Evolutionary conservation across 2,329 filamentous ascomycete species (phyloP), one percentile per base, ranked within the genome.

Genomic region (Hyphodiscus sp.): DNA sequence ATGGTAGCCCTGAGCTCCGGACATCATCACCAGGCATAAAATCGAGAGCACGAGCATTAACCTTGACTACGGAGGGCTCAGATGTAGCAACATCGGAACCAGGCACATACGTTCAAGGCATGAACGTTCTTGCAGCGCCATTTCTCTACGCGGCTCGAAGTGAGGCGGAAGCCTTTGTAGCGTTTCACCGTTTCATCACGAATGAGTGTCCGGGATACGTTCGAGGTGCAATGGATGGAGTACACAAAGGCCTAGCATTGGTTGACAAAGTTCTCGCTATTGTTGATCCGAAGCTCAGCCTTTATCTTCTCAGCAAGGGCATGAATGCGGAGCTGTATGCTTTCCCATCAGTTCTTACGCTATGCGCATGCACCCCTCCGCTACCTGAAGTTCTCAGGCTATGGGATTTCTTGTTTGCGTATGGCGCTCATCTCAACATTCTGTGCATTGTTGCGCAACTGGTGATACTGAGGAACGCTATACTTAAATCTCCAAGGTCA

Each of bases 361-460:
- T 99, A 49, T 96, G 91, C 67, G 94, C 94, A 23, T 97, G 94
- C 70, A 99, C 94, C 16, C 94, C 94, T 16, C 94, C 94, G 2
- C 72, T 99, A 51, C 92, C 92, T 0, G 92, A 99, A 71, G 94
- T 99, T 0, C 72, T 99, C 52, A 82, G 88, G 58, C 78, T 99
- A 1, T 99, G 94, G 94, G 94, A 99, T 69, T 99, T 99, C 63
- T 73, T 99, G 20, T 95, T 99, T 66, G 92, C 94, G 0, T 99
- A 96, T 63, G 94, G 94, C 0, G 85, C 91, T 38, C 94, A 99
- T 69, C 71, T 99, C 57, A 99, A 99, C 66, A 89, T 99, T 52
- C 73, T 99, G 20, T 97, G 94, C 69, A 96, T 99, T 59, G 94
- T 97, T 16, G 92, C 92, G 15, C 94, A 99, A 72, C 76, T 99